phyloP scores from a whole-genome alignment of 129 eudicot genomes.

The Artemisia annua region DNA sequence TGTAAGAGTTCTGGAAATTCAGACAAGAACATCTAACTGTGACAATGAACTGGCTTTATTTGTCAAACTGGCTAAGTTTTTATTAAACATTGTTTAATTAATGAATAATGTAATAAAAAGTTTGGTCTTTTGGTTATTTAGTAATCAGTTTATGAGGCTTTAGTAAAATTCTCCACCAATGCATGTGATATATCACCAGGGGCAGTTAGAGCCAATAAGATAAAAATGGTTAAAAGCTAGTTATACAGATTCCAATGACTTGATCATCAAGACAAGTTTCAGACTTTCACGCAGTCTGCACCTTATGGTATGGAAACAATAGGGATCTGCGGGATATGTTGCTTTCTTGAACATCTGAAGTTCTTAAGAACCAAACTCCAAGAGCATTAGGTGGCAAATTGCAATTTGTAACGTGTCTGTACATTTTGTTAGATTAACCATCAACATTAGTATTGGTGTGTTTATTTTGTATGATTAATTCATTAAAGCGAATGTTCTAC shows the following conservation, averaged over 20 bases:
- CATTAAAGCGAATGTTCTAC: constrained; percentile 6
- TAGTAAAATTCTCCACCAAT: neutral
- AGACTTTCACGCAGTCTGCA: no score
- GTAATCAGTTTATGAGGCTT: neutral
- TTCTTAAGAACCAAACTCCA: no score
- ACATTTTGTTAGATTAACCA: neutral
- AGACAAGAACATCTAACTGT: neutral
- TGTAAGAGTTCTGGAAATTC: neutral
- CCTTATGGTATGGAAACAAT: no score
- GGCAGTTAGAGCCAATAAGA: no score
- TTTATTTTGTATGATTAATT: neutral
- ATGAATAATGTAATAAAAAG: neutral
- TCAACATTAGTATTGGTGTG: no score
- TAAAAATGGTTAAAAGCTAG: no score
- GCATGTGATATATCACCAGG: neutral
- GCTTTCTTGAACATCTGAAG: no score
- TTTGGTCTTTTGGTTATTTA: neutral
- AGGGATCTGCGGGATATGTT: no score
- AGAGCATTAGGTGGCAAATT: no score
- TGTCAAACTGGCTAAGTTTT: constrained; percentile 1
- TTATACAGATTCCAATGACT: no score
- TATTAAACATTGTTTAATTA: neutral
- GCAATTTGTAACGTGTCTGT: neutral
- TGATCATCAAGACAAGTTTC: no score
- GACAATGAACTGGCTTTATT: neutral